phyloP scores from a whole-genome alignment of 495 filamentous ascomycete genomes.

The Neurospora terricola region DNA sequence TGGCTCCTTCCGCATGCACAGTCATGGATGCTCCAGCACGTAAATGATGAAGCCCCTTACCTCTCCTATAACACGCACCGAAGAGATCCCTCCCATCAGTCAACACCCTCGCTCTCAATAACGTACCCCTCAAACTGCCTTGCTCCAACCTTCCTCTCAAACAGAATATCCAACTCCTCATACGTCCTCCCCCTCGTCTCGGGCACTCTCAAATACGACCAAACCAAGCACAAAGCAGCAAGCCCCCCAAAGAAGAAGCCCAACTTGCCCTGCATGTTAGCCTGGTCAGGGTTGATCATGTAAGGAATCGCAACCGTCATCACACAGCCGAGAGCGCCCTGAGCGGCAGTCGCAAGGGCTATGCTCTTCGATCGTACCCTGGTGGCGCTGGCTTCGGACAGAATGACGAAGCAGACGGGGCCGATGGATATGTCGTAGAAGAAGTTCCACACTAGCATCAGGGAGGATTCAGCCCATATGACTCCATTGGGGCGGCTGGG shows the following conservation, averaged over 20 bases:
- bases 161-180: slow-evolving; percentile 46
- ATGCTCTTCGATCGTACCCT: slow-evolving; percentile 53
- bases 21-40: not conserved
- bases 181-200: slow-evolving; percentile 51
- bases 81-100: not conserved
- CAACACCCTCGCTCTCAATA: slow-evolving; percentile 13
- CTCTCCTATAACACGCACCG: not conserved
- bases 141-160: slow-evolving; percentile 42
- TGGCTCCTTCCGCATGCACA: not conserved
- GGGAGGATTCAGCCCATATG: slow-evolving; percentile 42
- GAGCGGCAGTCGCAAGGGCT: slow-evolving; percentile 49
- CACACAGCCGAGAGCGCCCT: slow-evolving; percentile 47
- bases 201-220: slow-evolving; percentile 48
- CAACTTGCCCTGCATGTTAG: slow-evolving; percentile 53
- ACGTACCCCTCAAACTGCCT: slow-evolving; percentile 36
- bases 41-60: not conserved
- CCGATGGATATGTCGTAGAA: slow-evolving; percentile 49
- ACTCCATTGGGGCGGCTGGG: slow-evolving; percentile 32
- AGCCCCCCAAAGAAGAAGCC: slow-evolving; percentile 60
- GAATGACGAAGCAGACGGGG: slow-evolving; percentile 51
- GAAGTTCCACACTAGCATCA: slow-evolving; percentile 50
- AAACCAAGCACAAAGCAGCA: slow-evolving; percentile 30
- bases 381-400: slow-evolving; percentile 49
- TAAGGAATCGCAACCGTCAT: slow-evolving; percentile 57
- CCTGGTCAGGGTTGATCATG: slow-evolving; percentile 56